Conservation (phyloP, 2,329 filamentous ascomycete genomes). For the Akanthomyces uredinophilus region DNA sequence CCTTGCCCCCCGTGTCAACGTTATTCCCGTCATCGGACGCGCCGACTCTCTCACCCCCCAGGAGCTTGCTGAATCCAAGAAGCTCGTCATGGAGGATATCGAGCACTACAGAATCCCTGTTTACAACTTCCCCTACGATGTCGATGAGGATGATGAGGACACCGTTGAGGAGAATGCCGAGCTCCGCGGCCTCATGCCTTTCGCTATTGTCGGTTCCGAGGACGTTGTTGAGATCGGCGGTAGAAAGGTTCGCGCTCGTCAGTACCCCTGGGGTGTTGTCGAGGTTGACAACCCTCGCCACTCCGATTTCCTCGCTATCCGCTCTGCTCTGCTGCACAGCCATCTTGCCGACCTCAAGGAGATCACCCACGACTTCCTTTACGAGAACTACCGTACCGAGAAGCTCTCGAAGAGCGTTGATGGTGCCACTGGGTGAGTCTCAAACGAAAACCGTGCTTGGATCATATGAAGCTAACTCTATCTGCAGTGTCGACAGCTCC, state of each 20-base stretch:
- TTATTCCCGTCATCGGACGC: constrained; percentile 98
- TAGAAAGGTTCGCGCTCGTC: constrained; percentile 84
- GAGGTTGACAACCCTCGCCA: constrained; percentile 99
- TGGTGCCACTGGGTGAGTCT: constrained; percentile 78
- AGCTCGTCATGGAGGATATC: constrained; percentile 99
- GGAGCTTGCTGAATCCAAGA: constrained; percentile 98
- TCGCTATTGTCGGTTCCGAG: constrained; percentile 96
- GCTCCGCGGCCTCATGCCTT: constrained; percentile 94
- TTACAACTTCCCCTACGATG: constrained; percentile 99
- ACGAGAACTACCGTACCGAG: constrained; percentile 99
- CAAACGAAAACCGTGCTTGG: background rate
- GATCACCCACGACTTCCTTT: constrained; percentile 99
- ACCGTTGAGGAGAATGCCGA: constrained; percentile 99
- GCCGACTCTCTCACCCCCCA: constrained; percentile 94
- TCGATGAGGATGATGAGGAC: constrained; percentile 98
- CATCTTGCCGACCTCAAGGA: constrained; percentile 98
- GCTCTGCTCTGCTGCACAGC: constrained; percentile 93
- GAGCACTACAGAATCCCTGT: constrained; percentile 99
- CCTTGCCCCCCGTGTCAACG: constrained; percentile 94
- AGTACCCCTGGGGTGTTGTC: constrained; percentile 98
- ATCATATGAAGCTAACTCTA: constrained; percentile 26
- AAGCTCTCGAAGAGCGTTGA: constrained; percentile 99
- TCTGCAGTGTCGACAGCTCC: constrained; percentile 58
- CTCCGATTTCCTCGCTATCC: constrained; percentile 96
- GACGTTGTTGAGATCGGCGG: constrained; percentile 92